phyloP scores from a whole-genome alignment of 352 stramenopile species.

The Phytophthora crassamura region DNA sequence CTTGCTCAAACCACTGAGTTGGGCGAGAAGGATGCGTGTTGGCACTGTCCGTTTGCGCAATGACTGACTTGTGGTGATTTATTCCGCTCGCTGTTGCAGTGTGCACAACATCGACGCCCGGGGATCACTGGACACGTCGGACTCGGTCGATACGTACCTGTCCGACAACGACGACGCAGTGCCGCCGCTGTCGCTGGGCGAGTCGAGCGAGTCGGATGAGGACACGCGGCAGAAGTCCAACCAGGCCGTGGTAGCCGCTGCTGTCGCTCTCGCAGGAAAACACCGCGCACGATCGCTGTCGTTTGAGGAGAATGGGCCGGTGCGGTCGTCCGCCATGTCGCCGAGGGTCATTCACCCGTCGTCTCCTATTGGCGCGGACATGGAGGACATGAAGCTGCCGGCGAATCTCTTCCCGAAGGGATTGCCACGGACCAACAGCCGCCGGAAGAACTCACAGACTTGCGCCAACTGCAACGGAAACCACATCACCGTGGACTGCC shows the following conservation, averaged over 20 bases:
- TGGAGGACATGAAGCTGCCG: constrained; percentile 33
- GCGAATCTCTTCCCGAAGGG: constrained; percentile 44
- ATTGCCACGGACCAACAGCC: constrained; percentile 60
- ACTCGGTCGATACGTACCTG: constrained; percentile 46
- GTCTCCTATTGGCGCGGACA: constrained; percentile 11
- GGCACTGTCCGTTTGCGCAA: constrained; percentile 22
- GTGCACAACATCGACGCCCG: constrained; percentile 81
- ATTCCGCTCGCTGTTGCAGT: constrained; percentile 26
- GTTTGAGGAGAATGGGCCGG: constrained; percentile 36
- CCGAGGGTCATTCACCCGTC: constrained; percentile 33
- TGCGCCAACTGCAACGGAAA: constrained; percentile 84
- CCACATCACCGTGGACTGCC: constrained; percentile 85
- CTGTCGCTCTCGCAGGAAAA: constrained; percentile 45
- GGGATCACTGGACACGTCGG: constrained; percentile 48
- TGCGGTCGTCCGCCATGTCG: constrained; percentile 24
- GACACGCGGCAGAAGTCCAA: constrained; percentile 43
- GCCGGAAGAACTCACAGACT: constrained; percentile 61
- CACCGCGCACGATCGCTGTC: constrained; percentile 55
- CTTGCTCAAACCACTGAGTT: constrained; percentile 4
- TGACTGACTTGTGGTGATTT: constrained; percentile 17
- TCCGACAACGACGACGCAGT: constrained; percentile 42
- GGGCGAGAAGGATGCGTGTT: not conserved
- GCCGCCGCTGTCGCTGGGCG: constrained; percentile 2
- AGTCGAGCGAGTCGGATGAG: constrained; percentile 35
- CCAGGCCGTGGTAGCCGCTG: constrained; percentile 50